Percentiles rank a stretch among this genome's conserved stretches.
phyloP scores from a whole-genome alignment of 2,329 filamentous ascomycete genomes.

The Fusarium sp. region DNA sequence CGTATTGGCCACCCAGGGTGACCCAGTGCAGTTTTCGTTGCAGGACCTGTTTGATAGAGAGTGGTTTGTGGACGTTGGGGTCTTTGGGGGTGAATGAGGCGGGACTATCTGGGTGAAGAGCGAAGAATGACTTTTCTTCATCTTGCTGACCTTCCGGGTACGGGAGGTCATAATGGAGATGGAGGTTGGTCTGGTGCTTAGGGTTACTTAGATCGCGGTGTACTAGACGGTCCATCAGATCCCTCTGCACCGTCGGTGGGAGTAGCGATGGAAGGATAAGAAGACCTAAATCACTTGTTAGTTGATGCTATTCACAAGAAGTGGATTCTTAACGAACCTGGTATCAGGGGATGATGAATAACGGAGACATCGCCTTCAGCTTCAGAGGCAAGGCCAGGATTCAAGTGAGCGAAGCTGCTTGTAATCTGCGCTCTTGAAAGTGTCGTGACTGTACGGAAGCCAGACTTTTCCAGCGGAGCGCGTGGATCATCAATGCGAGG shows the following conservation, averaged over 20 bases:
- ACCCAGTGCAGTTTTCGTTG: constrained; percentile 90
- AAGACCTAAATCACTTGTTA: constrained; percentile 69
- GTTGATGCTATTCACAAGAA: background rate
- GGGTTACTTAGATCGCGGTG: constrained; percentile 81
- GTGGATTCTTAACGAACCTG: constrained; percentile 64
- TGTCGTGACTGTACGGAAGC: constrained; percentile 59
- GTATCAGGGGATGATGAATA: constrained; percentile 74
- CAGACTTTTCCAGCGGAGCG: constrained; percentile 50
- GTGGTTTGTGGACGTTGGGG: constrained; percentile 76
- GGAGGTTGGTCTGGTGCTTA: constrained; percentile 87
- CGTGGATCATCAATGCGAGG: constrained; percentile 68
- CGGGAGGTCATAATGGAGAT: constrained; percentile 80
- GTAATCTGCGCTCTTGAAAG: constrained; percentile 58
- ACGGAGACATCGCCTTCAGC: constrained; percentile 58
- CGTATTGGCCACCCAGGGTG: constrained; percentile 94
- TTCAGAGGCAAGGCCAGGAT: constrained; percentile 47
- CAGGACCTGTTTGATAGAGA: constrained; percentile 77
- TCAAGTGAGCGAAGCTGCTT: constrained; percentile 57
- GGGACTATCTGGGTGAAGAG: constrained; percentile 59
- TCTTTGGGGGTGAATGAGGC: constrained; percentile 76
- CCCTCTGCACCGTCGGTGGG: constrained; percentile 74
- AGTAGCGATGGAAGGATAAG: constrained; percentile 81
- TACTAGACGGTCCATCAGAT: constrained; percentile 78
- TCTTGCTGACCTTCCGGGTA: constrained; percentile 58
- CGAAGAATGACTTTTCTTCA: constrained; percentile 64